phyloP scores from a whole-genome alignment of 2,329 filamentous ascomycete species.

The Pseudodiploospora longispora region DNA sequence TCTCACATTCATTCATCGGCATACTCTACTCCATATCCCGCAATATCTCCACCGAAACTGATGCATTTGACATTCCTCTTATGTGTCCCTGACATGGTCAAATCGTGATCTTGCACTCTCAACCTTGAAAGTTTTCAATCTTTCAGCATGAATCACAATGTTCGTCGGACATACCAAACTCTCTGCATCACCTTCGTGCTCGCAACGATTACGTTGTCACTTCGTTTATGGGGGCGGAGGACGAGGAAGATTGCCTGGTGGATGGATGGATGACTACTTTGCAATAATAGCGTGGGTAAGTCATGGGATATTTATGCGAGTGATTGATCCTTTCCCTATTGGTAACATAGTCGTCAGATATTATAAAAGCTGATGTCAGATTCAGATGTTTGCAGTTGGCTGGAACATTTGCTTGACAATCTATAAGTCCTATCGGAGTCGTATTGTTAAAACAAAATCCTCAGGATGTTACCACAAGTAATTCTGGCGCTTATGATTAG shows the following conservation, averaged over 20 bases:
- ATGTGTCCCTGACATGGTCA: no score
- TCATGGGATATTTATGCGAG: not conserved
- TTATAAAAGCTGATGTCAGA: not conserved
- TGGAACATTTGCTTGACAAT: not conserved
- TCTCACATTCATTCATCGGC: no score
- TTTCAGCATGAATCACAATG: not conserved
- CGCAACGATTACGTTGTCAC: not conserved
- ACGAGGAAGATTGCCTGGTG: not conserved
- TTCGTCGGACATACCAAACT: not conserved
- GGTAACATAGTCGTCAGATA: not conserved
- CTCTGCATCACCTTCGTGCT: not conserved
- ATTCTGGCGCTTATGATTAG: not conserved
- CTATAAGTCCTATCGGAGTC: not conserved
- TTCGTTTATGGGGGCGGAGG: not conserved
- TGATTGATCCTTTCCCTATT: not conserved
- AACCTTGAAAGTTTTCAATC: no score
- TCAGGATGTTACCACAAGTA: not conserved
- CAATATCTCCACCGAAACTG: no score
- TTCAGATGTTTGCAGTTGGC: not conserved
- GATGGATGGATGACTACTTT: not conserved
- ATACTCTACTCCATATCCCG: no score
- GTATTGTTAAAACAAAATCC: no score
- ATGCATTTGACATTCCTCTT: no score
- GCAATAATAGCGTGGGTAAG: not conserved
- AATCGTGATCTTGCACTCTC: no score